Conservation (phyloP, 1,139 yeast species). For the Pichia sp. region DNA sequence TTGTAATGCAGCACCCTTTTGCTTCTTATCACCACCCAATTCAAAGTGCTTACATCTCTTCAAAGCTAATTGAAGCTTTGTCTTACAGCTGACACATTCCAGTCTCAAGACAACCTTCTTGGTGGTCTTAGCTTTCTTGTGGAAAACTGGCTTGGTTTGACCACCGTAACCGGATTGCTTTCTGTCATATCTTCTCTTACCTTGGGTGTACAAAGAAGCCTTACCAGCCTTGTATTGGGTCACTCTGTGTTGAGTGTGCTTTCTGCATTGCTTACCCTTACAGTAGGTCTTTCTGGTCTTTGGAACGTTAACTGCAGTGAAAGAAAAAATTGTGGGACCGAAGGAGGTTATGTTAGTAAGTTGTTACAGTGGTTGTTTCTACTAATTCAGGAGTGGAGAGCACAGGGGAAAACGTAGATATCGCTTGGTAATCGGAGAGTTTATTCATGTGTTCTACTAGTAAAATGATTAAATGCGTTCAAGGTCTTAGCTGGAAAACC, state of each 20-base stretch:
- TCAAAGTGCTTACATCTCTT: conserved; percentile 99
- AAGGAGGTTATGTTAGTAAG: conserved; percentile 4
- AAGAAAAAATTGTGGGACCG: not conserved
- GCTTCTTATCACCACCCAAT: conserved; percentile 99
- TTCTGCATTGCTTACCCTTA: conserved; percentile 98
- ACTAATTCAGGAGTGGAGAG: not conserved
- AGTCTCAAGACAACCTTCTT: conserved; percentile 99
- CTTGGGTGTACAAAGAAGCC: conserved; percentile 98
- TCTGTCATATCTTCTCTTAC: conserved; percentile 99
- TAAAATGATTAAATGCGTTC: no score
- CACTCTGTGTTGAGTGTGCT: conserved; percentile 99
- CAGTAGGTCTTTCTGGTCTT: conserved; percentile 99
- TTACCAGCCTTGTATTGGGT: conserved; percentile 99
- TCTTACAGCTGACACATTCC: conserved; percentile 98
- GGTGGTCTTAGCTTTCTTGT: conserved; percentile 99
- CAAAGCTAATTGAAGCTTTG: conserved; percentile 96
- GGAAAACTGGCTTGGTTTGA: conserved; percentile 99
- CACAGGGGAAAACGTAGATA: no score
- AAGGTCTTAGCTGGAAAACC: no score
- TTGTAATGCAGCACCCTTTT: conserved; percentile 68
- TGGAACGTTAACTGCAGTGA: conserved; percentile 92
- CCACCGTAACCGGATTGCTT: conserved; percentile 99
- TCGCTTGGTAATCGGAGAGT: no score
- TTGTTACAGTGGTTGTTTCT: not conserved
- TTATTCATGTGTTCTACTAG: no score